Percentiles rank a stretch among this genome's conserved stretches.
phyloP scores from a whole-genome alignment of 1,139 yeast genomes.

The Zygoascus hellenicus region DNA sequence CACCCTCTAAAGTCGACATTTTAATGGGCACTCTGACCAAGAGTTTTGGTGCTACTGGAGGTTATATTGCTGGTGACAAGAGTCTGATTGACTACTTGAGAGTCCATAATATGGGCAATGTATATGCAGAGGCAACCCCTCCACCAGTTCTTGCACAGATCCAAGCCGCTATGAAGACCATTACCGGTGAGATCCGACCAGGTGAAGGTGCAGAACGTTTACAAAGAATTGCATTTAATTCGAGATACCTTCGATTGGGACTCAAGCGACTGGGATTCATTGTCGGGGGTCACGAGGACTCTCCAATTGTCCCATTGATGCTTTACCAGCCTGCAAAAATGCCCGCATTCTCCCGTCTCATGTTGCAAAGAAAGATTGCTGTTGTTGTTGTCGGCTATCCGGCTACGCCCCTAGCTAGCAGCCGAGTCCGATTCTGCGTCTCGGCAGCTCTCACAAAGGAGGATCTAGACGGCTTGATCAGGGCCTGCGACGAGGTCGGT shows the following conservation, averaged over 20 bases:
- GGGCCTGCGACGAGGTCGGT: slow-evolving; percentile 73
- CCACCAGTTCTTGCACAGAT: slow-evolving; percentile 92
- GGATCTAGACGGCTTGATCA: slow-evolving; percentile 77
- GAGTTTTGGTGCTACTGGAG: slow-evolving; percentile 98
- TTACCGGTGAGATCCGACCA: slow-evolving; percentile 76
- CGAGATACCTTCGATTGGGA: slow-evolving; percentile 87
- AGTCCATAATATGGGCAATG: slow-evolving; percentile 64
- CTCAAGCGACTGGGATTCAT: slow-evolving; percentile 88
- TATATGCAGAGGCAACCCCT: slow-evolving; percentile 78
- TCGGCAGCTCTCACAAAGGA: slow-evolving; percentile 89
- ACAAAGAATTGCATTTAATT: slow-evolving; percentile 90
- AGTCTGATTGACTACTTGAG: slow-evolving; percentile 67
- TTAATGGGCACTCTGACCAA: slow-evolving; percentile 97
- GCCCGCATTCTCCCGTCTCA: slow-evolving; percentile 84
- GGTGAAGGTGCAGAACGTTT: slow-evolving; percentile 92
- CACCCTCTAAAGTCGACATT: slow-evolving; percentile 71
- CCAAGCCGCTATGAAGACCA: slow-evolving; percentile 69
- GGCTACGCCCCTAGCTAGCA: slow-evolving; percentile 87
- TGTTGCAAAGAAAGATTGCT: slow-evolving; percentile 76
- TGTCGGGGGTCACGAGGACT: slow-evolving; percentile 91
- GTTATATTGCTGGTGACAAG: slow-evolving; percentile 77
- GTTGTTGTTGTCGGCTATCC: slow-evolving; percentile 97
- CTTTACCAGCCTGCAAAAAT: slow-evolving; percentile 87
- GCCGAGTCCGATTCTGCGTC: slow-evolving; percentile 90
- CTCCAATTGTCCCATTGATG: slow-evolving; percentile 89